Percentiles rank a stretch among this genome's conserved stretches.
phyloP scores from a whole-genome alignment of 306 rosid genomes.

The Prunus davidiana region DNA sequence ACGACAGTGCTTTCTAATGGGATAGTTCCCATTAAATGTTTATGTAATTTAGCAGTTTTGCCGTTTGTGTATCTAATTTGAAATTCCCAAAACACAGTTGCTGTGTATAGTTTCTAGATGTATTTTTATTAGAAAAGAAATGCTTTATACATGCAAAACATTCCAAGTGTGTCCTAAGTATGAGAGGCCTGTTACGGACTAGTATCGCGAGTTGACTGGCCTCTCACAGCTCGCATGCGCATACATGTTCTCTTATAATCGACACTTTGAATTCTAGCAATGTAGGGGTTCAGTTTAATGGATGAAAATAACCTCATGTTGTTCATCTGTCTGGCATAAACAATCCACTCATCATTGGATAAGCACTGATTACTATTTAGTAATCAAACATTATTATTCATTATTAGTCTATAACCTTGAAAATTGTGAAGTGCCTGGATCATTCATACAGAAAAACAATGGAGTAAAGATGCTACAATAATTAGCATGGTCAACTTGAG shows the following conservation, averaged over 20 bases:
- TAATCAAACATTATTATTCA: background rate
- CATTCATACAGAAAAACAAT: background rate
- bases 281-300: background rate
- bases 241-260: too few species aligned
- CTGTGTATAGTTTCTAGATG: too few species aligned
- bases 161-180: too few species aligned
- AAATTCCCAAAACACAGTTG: background rate
- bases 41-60: too few species aligned
- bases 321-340: background rate
- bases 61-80: background rate
- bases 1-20: background rate
- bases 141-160: too few species aligned
- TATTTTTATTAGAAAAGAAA: too few species aligned
- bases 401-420: background rate
- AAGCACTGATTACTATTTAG: background rate
- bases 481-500: background rate
- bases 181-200: too few species aligned
- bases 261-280: too few species aligned
- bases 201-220: too few species aligned
- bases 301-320: background rate
- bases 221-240: too few species aligned
- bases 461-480: background rate
- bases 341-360: background rate
- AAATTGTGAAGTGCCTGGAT: background rate
- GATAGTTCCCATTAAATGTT: too few species aligned